Conservation (phyloP, 1,284 basidiomycete genomes). For the Boletus sp. region DNA sequence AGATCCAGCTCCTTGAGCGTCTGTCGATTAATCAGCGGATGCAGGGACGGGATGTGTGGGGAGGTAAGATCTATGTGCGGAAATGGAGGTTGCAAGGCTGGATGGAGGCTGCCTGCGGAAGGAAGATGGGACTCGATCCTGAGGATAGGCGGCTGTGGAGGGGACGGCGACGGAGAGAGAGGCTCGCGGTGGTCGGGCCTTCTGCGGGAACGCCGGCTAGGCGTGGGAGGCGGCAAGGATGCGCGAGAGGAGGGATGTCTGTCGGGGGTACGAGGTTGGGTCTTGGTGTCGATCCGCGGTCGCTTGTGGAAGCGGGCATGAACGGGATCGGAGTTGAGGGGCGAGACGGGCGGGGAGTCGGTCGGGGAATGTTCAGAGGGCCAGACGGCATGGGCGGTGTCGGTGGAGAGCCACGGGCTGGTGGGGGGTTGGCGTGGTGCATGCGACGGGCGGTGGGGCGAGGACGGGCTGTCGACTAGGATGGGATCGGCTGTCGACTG, state of each 20-base stretch:
- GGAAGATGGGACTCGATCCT: constrained; percentile 25
- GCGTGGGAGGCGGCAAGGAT: constrained; percentile 19
- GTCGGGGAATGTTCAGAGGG: constrained; percentile 27
- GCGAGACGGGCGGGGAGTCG: constrained; percentile 30
- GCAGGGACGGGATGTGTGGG: constrained; percentile 60
- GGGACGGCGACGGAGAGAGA: constrained; percentile 14
- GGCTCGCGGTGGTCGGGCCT: constrained; percentile 19
- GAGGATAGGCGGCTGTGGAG: constrained; percentile 21
- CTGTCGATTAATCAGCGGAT: constrained; percentile 78
- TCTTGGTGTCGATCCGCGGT: constrained; percentile 32
- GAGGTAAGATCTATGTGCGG: constrained; percentile 51
- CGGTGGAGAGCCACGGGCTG: constrained; percentile 31
- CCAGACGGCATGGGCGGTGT: constrained; percentile 29
- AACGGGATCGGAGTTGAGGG: constrained; percentile 23
- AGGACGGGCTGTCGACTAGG: constrained; percentile 23
- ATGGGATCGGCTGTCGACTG: constrained; percentile 19
- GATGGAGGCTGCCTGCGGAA: constrained; percentile 12
- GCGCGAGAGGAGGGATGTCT: constrained; percentile 20
- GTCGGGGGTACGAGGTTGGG: constrained; percentile 11
- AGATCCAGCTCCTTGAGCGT: constrained; percentile 85
- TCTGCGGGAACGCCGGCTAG: constrained; percentile 28
- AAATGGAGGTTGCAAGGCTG: constrained; percentile 23
- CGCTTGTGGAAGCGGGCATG: constrained; percentile 27
- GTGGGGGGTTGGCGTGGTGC: constrained; percentile 30
- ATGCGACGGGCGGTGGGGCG: constrained; percentile 11